A percentile compares a stretch with the other conserved stretches of the same genome.
Evolutionary conservation across 1,284 basidiomycete species (phyloP).

Genomic region (Pascua sp.): DNA sequence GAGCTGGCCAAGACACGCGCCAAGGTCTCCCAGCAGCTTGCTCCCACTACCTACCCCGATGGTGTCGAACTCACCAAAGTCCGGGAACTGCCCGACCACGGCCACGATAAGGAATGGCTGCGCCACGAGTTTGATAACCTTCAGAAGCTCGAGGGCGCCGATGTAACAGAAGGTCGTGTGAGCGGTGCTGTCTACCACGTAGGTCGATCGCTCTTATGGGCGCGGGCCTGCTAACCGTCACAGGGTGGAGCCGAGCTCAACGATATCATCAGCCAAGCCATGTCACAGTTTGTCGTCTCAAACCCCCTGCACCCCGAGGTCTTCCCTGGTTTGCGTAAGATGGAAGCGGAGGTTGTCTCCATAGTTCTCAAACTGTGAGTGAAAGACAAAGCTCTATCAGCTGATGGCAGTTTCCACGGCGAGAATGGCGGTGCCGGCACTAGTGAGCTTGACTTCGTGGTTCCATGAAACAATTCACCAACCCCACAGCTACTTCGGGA

Average conservation of each 20-base stretch:
- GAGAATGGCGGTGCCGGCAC: conserved; percentile 80
- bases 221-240: background rate
- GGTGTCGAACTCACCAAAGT: conserved; percentile 55
- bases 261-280: conserved; percentile 48
- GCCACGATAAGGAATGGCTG: conserved; percentile 72
- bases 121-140: conserved; percentile 71
- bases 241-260: conserved; percentile 81
- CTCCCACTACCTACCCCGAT: conserved; percentile 53
- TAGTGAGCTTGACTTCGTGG: conserved; percentile 45
- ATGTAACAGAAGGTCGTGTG: conserved; percentile 63
- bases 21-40: conserved; percentile 66
- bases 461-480: background rate
- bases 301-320: conserved; percentile 95
- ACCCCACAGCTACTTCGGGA: conserved; percentile 67
- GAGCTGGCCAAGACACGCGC: conserved; percentile 67
- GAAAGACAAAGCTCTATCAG: conserved; percentile 6
- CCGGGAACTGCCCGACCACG: conserved; percentile 62
- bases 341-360: conserved; percentile 96
- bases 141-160: conserved; percentile 64
- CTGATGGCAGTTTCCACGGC: conserved; percentile 64
- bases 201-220: conserved; percentile 29
- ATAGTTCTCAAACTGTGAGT: conserved; percentile 74
- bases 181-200: conserved; percentile 84
- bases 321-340: conserved; percentile 86
- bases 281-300: conserved; percentile 51